A percentile compares a stretch with the other conserved stretches of the same genome.
phyloP scores from a whole-genome alignment of 495 filamentous ascomycete species.

The Cladorrhinum samala region DNA sequence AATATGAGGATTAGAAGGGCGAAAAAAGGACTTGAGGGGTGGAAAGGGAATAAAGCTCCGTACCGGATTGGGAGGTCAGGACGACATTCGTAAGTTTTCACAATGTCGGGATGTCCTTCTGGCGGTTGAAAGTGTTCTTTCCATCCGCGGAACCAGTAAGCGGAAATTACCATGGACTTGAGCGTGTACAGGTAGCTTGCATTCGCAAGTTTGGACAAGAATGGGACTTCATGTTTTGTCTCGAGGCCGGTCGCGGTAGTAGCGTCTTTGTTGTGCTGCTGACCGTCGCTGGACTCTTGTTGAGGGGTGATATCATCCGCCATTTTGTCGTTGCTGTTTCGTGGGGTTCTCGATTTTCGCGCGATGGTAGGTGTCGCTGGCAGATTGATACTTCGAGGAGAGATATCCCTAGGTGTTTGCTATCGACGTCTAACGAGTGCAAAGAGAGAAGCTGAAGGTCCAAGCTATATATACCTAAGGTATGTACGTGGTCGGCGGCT shows the following conservation, averaged over 20 bases:
- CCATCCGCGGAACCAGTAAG: constrained; percentile 18
- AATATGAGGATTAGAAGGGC: not conserved
- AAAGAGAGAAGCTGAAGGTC: no score
- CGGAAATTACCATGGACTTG: constrained; percentile 6
- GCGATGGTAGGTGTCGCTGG: no score
- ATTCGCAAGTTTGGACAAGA: constrained; percentile 19
- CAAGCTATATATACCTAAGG: no score
- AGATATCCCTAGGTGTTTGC: no score
- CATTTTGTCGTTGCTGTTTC: not conserved
- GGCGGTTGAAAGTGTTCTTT: constrained; percentile 23
- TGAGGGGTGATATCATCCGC: not conserved
- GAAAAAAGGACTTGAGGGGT: not conserved
- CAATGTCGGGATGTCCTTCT: constrained; percentile 13
- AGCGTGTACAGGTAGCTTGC: constrained; percentile 18
- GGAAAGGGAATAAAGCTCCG: constrained; percentile 1
- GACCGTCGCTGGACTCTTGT: not conserved
- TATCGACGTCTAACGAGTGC: no score
- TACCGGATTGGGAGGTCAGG: constrained; percentile 33
- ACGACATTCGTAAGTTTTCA: constrained; percentile 30
- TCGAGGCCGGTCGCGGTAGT: not conserved
- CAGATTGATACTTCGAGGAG: no score
- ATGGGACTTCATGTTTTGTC: constrained; percentile 6
- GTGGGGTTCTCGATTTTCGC: not conserved
- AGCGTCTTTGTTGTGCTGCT: not conserved
- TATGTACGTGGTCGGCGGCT: no score